phyloP scores from a whole-genome alignment of 2,329 filamentous ascomycete genomes.

The Akanthomyces uredinophilus region DNA sequence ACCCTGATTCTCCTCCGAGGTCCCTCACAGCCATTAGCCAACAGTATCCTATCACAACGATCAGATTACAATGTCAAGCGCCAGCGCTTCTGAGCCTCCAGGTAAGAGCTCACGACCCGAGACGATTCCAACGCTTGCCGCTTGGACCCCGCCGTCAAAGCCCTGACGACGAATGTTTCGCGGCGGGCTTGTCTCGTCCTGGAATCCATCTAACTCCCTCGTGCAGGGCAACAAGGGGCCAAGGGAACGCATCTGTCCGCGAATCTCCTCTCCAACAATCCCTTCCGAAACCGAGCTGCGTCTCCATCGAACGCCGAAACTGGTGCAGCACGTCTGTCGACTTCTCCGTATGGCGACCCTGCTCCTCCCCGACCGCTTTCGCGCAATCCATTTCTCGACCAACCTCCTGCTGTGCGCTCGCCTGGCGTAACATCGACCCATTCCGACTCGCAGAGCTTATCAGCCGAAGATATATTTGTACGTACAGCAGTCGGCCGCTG shows the following conservation, averaged over 20 bases:
- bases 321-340: slow-evolving; percentile 34
- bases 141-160: slow-evolving; percentile 4
- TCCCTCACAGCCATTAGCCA: neutral
- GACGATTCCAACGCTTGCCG: neutral
- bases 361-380: slow-evolving; percentile 55
- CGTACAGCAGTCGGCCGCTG: slow-evolving; percentile 35
- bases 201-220: slow-evolving; percentile 4
- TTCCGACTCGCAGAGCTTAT: slow-evolving; percentile 41
- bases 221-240: slow-evolving; percentile 7
- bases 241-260: slow-evolving; percentile 12
- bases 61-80: neutral
- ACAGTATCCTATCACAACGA: neutral
- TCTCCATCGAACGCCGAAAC: slow-evolving; percentile 46
- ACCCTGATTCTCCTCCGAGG: neutral
- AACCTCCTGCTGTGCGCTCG: slow-evolving; percentile 38
- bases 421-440: slow-evolving; percentile 46
- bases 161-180: slow-evolving; percentile 6
- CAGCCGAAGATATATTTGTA: slow-evolving; percentile 73
- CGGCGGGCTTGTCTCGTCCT: slow-evolving; percentile 1
- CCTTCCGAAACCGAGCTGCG: slow-evolving; percentile 67
- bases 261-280: slow-evolving; percentile 77
- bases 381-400: slow-evolving; percentile 71
- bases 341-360: slow-evolving; percentile 57
- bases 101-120: neutral
- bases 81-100: slow-evolving; percentile 1